These are phyloP conservation scores for Kodamaea suecica DNA, from an alignment of 1,139 yeast species.

Conservation along the genomic window DNA sequence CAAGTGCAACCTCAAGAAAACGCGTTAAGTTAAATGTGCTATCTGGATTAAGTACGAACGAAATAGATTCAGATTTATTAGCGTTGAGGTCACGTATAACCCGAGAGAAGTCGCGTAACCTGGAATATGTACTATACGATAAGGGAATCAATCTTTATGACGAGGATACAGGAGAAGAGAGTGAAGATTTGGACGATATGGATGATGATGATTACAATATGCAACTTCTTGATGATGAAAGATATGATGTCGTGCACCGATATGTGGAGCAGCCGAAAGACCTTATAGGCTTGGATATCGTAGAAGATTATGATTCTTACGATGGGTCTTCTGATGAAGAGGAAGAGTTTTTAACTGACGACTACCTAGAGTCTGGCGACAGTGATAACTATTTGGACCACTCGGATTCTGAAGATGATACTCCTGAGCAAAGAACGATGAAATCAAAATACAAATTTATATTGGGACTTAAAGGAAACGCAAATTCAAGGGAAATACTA, in stretches of 20 bases:
- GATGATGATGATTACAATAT: slow-evolving; percentile 6
- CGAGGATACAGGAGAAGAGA: slow-evolving; percentile 12
- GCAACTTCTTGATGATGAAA: slow-evolving; percentile 9
- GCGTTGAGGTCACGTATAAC: background rate
- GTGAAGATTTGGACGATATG: slow-evolving; percentile 8
- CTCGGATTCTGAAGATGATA: slow-evolving; percentile 4
- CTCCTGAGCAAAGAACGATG: slow-evolving; percentile 9
- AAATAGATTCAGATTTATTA: slow-evolving; percentile 24
- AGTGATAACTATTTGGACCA: slow-evolving; percentile 7
- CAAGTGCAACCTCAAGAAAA: slow-evolving; percentile 6
- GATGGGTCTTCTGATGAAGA: slow-evolving; percentile 7
- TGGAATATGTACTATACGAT: slow-evolving; percentile 11
- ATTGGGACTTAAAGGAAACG: slow-evolving; percentile 11
- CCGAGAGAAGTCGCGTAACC: background rate
- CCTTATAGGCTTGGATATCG: slow-evolving; percentile 5
- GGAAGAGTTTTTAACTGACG: slow-evolving; percentile 3
- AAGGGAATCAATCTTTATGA: slow-evolving; percentile 5
- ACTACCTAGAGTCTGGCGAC: slow-evolving; percentile 4
- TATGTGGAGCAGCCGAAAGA: background rate
- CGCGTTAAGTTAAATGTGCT: slow-evolving; percentile 18
- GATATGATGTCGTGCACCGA: slow-evolving; percentile 4
- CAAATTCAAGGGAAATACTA: slow-evolving; percentile 8
- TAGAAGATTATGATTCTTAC: slow-evolving; percentile 8
- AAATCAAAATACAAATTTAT: slow-evolving; percentile 12
- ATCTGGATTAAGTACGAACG: slow-evolving; percentile 22